Evolutionary conservation across 2,329 filamentous ascomycete species (phyloP).

Genomic region (Exutisphaerella laricina): DNA sequence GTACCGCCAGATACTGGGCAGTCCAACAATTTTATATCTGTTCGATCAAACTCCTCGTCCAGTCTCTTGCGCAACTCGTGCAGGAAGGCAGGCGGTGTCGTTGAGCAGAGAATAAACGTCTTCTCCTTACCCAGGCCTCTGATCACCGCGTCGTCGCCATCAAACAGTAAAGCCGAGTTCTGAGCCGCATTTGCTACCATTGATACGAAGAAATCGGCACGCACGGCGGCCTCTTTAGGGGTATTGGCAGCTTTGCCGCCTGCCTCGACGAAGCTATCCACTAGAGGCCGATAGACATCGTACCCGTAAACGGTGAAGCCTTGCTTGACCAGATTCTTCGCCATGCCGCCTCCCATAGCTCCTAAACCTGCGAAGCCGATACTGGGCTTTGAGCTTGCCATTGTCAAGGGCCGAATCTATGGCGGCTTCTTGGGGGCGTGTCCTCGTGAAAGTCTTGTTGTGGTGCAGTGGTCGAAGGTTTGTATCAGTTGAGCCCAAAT

Average conservation of each 20-base stretch:
- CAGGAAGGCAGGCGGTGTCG: slow-evolving; percentile 62
- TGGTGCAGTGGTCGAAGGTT: slow-evolving; percentile 13
- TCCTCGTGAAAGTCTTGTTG: too few species aligned
- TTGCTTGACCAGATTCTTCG: slow-evolving; percentile 62
- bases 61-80: slow-evolving; percentile 56
- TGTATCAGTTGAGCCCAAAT: neutral
- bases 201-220: slow-evolving; percentile 58
- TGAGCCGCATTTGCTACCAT: slow-evolving; percentile 73
- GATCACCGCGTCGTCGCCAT: slow-evolving; percentile 49
- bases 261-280: slow-evolving; percentile 59
- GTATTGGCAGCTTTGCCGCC: slow-evolving; percentile 57
- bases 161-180: slow-evolving; percentile 61
- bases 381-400: slow-evolving; percentile 19
- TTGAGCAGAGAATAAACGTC: slow-evolving; percentile 63
- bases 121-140: slow-evolving; percentile 52
- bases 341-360: slow-evolving; percentile 80
- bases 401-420: too few species aligned
- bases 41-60: slow-evolving; percentile 46
- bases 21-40: slow-evolving; percentile 64
- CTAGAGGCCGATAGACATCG: slow-evolving; percentile 62
- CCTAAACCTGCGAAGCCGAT: slow-evolving; percentile 64
- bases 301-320: slow-evolving; percentile 65
- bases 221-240: slow-evolving; percentile 56
- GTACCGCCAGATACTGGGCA: slow-evolving; percentile 68
- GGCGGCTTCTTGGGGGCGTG: too few species aligned